Evolutionary conservation across 2,329 filamentous ascomycete genomes (phyloP), one percentile per base, ranked within the genome.

Genomic region (Sarocladium kiliense): DNA sequence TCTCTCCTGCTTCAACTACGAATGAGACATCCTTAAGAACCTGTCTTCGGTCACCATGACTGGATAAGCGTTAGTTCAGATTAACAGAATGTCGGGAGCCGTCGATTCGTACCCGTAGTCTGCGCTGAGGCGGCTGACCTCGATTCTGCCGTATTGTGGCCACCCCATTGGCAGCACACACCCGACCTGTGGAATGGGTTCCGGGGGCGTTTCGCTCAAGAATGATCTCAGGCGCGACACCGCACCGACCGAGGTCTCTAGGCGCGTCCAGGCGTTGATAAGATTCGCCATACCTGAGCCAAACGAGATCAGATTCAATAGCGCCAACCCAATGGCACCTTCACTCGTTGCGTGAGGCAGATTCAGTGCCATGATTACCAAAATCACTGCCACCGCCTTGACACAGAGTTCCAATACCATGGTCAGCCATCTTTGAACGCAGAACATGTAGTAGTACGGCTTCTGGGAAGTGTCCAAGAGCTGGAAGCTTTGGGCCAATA

Each of bases 281-380:
- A 47, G 9, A 6, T 30, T 27, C 6, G 44, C 23, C 44, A 47
- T 16, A 3, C 44, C 25, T 11, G 44, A 47, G 5, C 25, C 25
- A n/a, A 47, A 30, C 11, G 7, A 6, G 11, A 47, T 27, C 23
- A 47, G 18, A 23, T 30, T 47, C 23, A 47, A 12, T n/a, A 47
- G 9, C 5, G 36, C 7, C 16, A 39, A 16, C 7, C 36, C 36
- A 39, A 39, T 39, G 12, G 36, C 36, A 16, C 36, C 36, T 9
- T n/a, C 16, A 6, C 12, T n/a, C 6, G 36, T 39, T n/a, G 36
- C 16, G 18, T 39, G 12, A n/a, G 36, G 7, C 9, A 39, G 7
- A 10, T 39, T 39, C 7, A 39, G 9, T 9, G 36, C 36, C 36
- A 39, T 73, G 65, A 3, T 80, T 12, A 81, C 21, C 44, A 47